Evolutionary conservation across 768 basidiomycete genomes (phyloP).

Genomic region (Chlorophyllum brunneum): DNA sequence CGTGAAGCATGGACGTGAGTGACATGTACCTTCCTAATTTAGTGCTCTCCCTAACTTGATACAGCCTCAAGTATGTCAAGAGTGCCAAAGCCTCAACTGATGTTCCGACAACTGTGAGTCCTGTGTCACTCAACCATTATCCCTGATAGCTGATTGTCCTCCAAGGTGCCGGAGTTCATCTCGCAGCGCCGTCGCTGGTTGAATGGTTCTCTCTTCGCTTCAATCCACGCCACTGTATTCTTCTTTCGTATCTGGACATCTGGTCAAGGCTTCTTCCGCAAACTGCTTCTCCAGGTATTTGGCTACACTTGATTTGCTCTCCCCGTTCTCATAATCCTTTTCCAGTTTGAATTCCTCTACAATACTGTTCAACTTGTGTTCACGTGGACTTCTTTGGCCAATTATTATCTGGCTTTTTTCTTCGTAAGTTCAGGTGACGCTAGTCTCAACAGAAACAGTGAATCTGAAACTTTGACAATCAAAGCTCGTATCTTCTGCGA

Average conservation of each 20-base stretch:
- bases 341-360: constrained; percentile 86
- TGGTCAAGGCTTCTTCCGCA: constrained; percentile 86
- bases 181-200: constrained; percentile 89
- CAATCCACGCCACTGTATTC: constrained; percentile 88
- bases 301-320: not conserved
- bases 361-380: constrained; percentile 87
- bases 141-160: constrained; percentile 2
- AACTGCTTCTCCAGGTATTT: constrained; percentile 63
- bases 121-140: not conserved
- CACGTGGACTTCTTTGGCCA: constrained; percentile 91
- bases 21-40: constrained; percentile 14
- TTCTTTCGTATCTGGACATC: constrained; percentile 87
- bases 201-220: constrained; percentile 90
- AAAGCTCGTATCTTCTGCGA: constrained; percentile 81
- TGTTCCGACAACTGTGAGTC: constrained; percentile 72
- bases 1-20: constrained; percentile 77
- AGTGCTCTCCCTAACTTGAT: constrained; percentile 1
- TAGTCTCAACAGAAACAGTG: not conserved
- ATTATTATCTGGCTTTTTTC: constrained; percentile 94
- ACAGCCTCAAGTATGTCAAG: constrained; percentile 83
- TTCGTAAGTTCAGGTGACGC: constrained; percentile 54
- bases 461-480: constrained; percentile 13
- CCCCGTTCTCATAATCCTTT: not conserved
- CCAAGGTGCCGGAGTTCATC: constrained; percentile 85
- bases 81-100: constrained; percentile 95